A percentile compares a stretch with the other conserved stretches of the same genome.
These are phyloP conservation scores for Fomitiporia mediterranea DNA, from an alignment of 1,284 basidiomycete species.

Conservation along the genomic window DNA sequence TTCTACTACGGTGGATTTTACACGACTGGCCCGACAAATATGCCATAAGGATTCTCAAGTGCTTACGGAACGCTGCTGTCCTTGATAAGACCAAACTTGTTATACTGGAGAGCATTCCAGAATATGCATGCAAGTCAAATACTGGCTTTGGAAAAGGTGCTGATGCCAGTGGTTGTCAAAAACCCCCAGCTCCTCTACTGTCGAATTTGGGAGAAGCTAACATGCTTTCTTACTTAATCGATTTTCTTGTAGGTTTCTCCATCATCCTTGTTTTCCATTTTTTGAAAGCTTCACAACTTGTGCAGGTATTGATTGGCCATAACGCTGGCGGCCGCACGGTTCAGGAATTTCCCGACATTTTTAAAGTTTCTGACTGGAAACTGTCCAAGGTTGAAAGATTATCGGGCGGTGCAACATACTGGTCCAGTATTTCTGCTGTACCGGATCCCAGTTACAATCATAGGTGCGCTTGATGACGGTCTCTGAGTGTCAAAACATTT, in stretches of 20 bases:
- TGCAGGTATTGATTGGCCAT: slow-evolving; percentile 4
- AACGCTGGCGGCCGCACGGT: slow-evolving; percentile 16
- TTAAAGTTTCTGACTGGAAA: slow-evolving; percentile 10
- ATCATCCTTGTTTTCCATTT: not conserved
- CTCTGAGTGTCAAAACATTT: too few relatives aligned
- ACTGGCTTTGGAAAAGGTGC: too few relatives aligned
- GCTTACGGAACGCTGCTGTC: slow-evolving; percentile 25
- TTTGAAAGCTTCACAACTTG: not conserved
- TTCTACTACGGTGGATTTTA: slow-evolving; percentile 26
- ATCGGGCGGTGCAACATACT: slow-evolving; percentile 6
- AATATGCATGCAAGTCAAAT: slow-evolving; percentile 21
- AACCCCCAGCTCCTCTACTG: slow-evolving; percentile 19
- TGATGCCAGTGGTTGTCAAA: too few relatives aligned
- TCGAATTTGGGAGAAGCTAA: slow-evolving; percentile 21
- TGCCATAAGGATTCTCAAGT: slow-evolving; percentile 25
- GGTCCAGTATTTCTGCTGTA: slow-evolving; percentile 10
- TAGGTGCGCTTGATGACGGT: not conserved
- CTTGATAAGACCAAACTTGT: slow-evolving; percentile 27
- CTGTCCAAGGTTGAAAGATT: slow-evolving; percentile 7
- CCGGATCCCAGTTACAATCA: too few relatives aligned
- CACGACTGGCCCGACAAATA: slow-evolving; percentile 29
- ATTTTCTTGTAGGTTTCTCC: slow-evolving; percentile 17
- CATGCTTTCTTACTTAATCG: slow-evolving; percentile 17
- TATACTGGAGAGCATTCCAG: slow-evolving; percentile 27
- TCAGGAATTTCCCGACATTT: slow-evolving; percentile 3